Percentiles rank a stretch among this genome's conserved stretches.
phyloP scores from a whole-genome alignment of 1,284 basidiomycete genomes.

The Gymnopus androsaceus region DNA sequence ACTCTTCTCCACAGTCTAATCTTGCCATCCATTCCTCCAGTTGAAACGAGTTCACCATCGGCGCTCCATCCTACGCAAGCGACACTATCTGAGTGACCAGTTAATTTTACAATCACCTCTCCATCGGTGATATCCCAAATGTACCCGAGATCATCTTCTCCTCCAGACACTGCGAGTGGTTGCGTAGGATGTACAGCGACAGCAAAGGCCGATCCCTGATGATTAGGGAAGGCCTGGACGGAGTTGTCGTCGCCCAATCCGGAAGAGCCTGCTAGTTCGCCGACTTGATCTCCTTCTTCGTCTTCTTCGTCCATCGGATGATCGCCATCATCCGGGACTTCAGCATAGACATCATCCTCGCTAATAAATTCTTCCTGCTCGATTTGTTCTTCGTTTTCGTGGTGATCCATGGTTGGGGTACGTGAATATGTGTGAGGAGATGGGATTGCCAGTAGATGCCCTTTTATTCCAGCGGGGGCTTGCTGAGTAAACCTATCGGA shows the following conservation, averaged over 20 bases:
- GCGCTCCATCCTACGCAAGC: constrained; percentile 78
- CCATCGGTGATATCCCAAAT: constrained; percentile 91
- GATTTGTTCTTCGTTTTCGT: constrained; percentile 40
- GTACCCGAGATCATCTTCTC: constrained; percentile 94
- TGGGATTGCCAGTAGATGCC: background rate
- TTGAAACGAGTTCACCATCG: constrained; percentile 91
- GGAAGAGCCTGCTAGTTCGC: constrained; percentile 40
- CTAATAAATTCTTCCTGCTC: constrained; percentile 57
- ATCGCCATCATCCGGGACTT: constrained; percentile 70
- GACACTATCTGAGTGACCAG: constrained; percentile 93
- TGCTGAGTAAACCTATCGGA: background rate
- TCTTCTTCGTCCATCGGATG: constrained; percentile 70
- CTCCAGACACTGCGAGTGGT: constrained; percentile 87
- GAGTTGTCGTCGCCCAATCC: constrained; percentile 56
- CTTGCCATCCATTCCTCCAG: constrained; percentile 96
- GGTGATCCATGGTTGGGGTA: constrained; percentile 19
- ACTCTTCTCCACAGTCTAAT: constrained; percentile 90
- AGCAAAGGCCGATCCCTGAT: constrained; percentile 81
- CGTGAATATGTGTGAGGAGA: background rate
- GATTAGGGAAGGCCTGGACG: constrained; percentile 64
- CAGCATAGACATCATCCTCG: constrained; percentile 61
- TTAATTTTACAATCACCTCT: constrained; percentile 79
- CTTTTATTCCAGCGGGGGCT: background rate
- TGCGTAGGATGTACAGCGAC: constrained; percentile 86
- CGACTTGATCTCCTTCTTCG: constrained; percentile 35